Evolutionary conservation across 2,329 filamentous ascomycete species (phyloP).

Genomic region (Monosporascus sp.): DNA sequence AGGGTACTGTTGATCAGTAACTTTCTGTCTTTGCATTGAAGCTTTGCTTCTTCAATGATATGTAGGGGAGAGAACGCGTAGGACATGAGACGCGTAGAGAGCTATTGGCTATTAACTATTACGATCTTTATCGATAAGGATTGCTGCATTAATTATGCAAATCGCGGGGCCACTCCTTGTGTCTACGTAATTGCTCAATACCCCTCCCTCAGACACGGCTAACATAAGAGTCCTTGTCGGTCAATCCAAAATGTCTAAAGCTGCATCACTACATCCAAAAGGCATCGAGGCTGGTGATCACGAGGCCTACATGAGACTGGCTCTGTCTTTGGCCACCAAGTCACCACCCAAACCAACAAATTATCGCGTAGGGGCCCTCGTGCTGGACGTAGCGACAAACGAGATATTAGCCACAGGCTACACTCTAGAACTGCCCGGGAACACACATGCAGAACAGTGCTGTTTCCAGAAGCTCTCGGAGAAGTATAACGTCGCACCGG

Average conservation of each 20-base stretch:
- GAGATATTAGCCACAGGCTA: conserved; percentile 74
- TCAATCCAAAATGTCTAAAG: conserved; percentile 10
- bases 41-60: neutral
- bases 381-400: conserved; percentile 57
- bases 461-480: conserved; percentile 71
- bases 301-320: conserved; percentile 57
- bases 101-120: neutral
- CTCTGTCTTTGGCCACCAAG: conserved; percentile 69
- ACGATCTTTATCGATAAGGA: conserved; percentile 12
- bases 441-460: conserved; percentile 95
- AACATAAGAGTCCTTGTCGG: too few species aligned
- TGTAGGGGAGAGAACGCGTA: neutral
- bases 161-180: neutral
- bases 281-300: conserved; percentile 37
- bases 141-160: neutral
- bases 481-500: conserved; percentile 45
- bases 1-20: neutral
- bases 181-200: too few species aligned
- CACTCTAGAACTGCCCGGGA: conserved; percentile 83
- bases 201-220: too few species aligned
- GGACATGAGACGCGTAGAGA: conserved; percentile 15
- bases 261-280: conserved; percentile 2
- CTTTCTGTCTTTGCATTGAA: neutral
- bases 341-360: conserved; percentile 87
- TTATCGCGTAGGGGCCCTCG: conserved; percentile 90